phyloP scores from a whole-genome alignment of 805 yeast species.

The Suhomyces kilbournensis region DNA sequence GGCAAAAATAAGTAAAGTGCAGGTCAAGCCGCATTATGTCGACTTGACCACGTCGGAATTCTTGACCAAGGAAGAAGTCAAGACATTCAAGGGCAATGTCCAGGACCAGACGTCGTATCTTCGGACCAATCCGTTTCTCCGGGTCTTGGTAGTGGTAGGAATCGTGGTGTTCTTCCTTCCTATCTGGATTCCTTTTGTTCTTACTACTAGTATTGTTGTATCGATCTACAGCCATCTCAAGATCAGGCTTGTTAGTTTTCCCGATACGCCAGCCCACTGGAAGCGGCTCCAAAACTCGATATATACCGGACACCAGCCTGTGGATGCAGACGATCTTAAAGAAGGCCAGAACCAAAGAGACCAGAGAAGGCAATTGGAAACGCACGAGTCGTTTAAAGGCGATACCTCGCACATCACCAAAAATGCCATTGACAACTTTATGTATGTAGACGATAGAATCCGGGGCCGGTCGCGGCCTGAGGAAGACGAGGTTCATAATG shows the following conservation, averaged over 20 bases:
- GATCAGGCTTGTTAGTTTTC: constrained; percentile 23
- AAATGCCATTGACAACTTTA: constrained; percentile 33
- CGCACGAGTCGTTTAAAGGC: constrained; percentile 38
- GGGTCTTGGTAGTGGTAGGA: constrained; percentile 21
- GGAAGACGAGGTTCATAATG: constrained; percentile 10
- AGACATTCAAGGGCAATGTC: constrained; percentile 18
- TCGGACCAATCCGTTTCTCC: constrained; percentile 25
- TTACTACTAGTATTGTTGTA: constrained; percentile 33
- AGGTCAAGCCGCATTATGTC: constrained; percentile 49
- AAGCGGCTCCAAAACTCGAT: constrained; percentile 28
- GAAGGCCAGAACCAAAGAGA: constrained; percentile 30
- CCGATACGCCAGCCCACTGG: constrained; percentile 33
- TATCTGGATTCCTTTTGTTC: constrained; percentile 48
- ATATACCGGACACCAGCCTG: constrained; percentile 21
- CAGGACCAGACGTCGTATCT: constrained; percentile 40
- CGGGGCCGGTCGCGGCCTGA: constrained; percentile 4
- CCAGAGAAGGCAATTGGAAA: constrained; percentile 21
- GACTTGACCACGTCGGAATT: constrained; percentile 39
- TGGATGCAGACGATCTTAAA: constrained; percentile 30
- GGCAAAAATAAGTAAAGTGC: constrained; percentile 34
- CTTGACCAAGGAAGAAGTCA: constrained; percentile 10
- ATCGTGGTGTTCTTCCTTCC: constrained; percentile 38
- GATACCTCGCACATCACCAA: constrained; percentile 39
- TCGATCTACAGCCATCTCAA: constrained; percentile 41
- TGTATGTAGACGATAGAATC: constrained; percentile 28